Conservation (phyloP, 306 rosid species). For the Argentina anserina region DNA sequence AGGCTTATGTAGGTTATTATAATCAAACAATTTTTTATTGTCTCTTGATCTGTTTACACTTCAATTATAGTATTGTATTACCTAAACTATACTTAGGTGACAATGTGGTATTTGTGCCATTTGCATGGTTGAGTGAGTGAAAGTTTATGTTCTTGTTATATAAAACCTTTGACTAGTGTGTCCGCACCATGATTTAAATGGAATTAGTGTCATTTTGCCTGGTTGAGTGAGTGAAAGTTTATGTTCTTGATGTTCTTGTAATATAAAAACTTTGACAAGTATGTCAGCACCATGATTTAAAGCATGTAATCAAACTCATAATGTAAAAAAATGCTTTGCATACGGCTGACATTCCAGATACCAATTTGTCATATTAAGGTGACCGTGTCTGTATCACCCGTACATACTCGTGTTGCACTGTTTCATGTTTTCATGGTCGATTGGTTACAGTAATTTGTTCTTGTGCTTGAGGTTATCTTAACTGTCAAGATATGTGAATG, state of each 20-base stretch:
- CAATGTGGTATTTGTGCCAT: background rate
- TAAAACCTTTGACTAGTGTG: background rate
- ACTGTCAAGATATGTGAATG: background rate
- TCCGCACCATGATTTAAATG: background rate
- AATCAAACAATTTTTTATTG: background rate
- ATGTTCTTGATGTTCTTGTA: background rate
- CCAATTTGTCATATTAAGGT: background rate
- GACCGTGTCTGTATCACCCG: background rate
- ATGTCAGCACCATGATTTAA: background rate
- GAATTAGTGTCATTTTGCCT: no score
- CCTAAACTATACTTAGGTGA: background rate
- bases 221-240: background rate
- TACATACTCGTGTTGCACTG: background rate
- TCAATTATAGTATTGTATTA: background rate
- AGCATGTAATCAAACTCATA: background rate
- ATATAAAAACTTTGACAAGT: background rate
- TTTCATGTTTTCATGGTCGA: background rate
- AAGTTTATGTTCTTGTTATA: background rate
- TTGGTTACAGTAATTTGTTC: background rate
- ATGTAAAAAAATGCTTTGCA: background rate
- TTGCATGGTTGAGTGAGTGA: background rate
- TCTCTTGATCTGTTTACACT: background rate
- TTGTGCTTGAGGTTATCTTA: background rate
- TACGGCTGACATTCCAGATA: background rate
- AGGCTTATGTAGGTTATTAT: background rate